Conservation (phyloP, 2,329 filamentous ascomycete genomes). For the Colletotrichum tropicale region DNA sequence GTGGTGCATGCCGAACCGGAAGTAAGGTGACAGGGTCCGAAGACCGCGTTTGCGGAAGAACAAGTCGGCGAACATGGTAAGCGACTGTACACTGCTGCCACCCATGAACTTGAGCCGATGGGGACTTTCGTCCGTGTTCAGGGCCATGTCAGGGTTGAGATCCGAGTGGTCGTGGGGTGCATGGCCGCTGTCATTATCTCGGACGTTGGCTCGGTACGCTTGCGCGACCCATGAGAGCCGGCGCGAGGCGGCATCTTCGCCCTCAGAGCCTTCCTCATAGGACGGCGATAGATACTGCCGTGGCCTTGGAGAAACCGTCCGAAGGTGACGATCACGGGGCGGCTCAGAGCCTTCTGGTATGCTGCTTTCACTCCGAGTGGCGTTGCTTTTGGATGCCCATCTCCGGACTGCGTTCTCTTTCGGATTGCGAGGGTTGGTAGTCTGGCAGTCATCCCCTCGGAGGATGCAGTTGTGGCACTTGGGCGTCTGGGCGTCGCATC, state of each 20-base stretch:
- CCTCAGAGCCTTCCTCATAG: background rate
- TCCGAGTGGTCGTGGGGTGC: background rate
- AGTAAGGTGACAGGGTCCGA: conserved; percentile 20
- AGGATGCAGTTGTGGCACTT: conserved; percentile 35
- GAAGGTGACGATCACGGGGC: background rate
- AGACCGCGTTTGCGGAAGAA: conserved; percentile 23
- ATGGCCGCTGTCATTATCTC: background rate
- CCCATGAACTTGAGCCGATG: conserved; percentile 25
- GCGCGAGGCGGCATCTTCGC: background rate
- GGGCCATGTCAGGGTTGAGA: conserved; percentile 24
- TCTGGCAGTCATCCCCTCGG: conserved; percentile 26
- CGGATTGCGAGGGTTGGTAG: conserved; percentile 25
- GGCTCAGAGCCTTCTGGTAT: background rate
- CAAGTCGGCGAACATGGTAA: conserved; percentile 27
- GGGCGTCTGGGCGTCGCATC: conserved; percentile 29
- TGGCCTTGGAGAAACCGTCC: background rate
- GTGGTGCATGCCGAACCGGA: conserved; percentile 26
- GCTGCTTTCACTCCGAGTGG: background rate
- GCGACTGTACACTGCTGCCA: conserved; percentile 26
- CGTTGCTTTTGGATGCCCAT: conserved; percentile 22
- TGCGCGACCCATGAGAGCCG: conserved; percentile 3
- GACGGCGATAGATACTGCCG: background rate
- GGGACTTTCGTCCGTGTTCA: conserved; percentile 26
- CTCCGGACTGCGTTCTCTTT: conserved; percentile 20
- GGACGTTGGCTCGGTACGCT: conserved; percentile 2